A percentile compares a stretch with the other conserved stretches of the same genome.
Evolutionary conservation across 1,139 yeast species (phyloP).

Genomic region (Debaryomycetaceae sp.): DNA sequence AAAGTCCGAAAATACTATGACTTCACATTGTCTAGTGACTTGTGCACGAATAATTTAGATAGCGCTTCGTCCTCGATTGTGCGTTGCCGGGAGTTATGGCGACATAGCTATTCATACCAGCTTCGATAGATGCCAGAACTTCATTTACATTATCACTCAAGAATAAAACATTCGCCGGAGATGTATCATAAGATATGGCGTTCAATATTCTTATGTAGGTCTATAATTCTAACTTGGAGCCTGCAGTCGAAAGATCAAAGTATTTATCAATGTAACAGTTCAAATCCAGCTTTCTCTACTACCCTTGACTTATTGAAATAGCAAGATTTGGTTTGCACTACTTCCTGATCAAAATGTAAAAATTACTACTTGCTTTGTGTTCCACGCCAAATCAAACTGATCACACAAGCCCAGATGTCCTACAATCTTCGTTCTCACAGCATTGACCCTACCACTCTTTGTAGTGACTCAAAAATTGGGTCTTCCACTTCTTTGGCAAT

Average conservation of each 20-base stretch:
- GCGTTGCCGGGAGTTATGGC: slow-evolving; percentile 79
- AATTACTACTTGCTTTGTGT: slow-evolving; percentile 17
- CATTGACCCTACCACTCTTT: slow-evolving; percentile 87
- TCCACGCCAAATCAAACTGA: slow-evolving; percentile 56
- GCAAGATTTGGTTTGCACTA: slow-evolving; percentile 75
- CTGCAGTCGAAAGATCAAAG: slow-evolving; percentile 83
- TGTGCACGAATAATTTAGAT: slow-evolving; percentile 16
- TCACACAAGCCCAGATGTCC: slow-evolving; percentile 75
- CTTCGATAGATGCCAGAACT: slow-evolving; percentile 65
- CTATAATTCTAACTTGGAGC: slow-evolving; percentile 54
- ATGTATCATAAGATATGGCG: slow-evolving; percentile 31
- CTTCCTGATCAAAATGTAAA: slow-evolving; percentile 90
- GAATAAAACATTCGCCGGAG: slow-evolving; percentile 47
- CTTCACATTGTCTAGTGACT: slow-evolving; percentile 14
- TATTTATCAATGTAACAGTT: slow-evolving; percentile 58
- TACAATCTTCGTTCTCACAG: slow-evolving; percentile 66
- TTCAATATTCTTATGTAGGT: slow-evolving; percentile 60
- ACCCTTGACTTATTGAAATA: slow-evolving; percentile 60
- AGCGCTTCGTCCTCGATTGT: slow-evolving; percentile 35
- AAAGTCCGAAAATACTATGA: neutral
- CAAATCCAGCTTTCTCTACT: slow-evolving; percentile 40
- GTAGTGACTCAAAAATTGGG: slow-evolving; percentile 70
- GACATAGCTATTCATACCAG: slow-evolving; percentile 58
- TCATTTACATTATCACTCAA: slow-evolving; percentile 73
- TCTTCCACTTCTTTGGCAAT: slow-evolving; percentile 39